A percentile compares a stretch with the other conserved stretches of the same genome.
These are phyloP conservation scores for Fraxinus nigra DNA, from an alignment of 305 asterid species.

Conservation along the genomic window DNA sequence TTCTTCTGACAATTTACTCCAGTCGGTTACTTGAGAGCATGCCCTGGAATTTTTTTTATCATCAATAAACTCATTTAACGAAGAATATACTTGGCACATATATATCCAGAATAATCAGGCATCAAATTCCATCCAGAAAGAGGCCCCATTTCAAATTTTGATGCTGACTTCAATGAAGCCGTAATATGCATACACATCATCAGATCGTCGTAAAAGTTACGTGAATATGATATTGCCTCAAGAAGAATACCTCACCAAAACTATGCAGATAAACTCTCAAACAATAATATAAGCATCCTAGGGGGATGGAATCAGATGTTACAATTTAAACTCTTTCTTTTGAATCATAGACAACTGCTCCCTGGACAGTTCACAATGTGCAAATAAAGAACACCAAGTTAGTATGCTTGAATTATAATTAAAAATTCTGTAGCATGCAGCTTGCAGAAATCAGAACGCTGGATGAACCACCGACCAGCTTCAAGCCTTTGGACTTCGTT, in stretches of 20 bases:
- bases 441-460: background rate
- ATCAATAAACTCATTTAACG: background rate
- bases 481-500: constrained; percentile 3
- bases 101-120: background rate
- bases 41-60: background rate
- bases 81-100: constrained; percentile 1
- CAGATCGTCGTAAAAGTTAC: constrained; percentile 18
- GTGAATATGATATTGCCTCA: background rate
- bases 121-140: background rate
- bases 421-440: constrained; percentile 8
- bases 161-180: constrained; percentile 9
- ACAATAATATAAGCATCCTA: background rate
- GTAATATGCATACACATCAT: constrained; percentile 13
- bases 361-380: background rate
- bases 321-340: background rate
- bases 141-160: background rate
- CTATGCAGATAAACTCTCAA: background rate
- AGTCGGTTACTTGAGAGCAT: constrained; percentile 1
- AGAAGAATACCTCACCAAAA: constrained; percentile 12
- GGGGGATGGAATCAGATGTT: constrained; percentile 10
- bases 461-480: constrained; percentile 13
- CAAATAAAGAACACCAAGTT: background rate
- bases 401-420: background rate
- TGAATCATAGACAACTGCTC: background rate
- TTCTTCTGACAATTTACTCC: constrained; percentile 5